phyloP scores from a whole-genome alignment of 164 flowering plant genomes.

The Umbellularia californica region DNA sequence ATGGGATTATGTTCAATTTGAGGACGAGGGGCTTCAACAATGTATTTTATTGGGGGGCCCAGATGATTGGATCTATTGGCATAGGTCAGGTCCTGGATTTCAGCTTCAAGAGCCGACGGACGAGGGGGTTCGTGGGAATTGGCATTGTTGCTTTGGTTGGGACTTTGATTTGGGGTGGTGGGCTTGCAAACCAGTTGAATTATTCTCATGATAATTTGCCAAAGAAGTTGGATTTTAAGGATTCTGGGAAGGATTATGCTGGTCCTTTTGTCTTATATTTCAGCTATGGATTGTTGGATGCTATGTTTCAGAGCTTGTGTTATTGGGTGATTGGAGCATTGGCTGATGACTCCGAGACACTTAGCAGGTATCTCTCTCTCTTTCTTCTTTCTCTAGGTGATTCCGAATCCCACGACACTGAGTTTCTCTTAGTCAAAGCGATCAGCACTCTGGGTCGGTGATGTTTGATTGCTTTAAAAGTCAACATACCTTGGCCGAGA shows the following conservation, averaged over 20 bases:
- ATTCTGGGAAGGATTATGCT: slow-evolving; percentile 54
- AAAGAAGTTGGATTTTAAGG: slow-evolving; percentile 60
- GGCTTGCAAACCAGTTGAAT: slow-evolving; percentile 67
- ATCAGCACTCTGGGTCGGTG: no score
- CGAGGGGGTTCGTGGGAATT: slow-evolving; percentile 69
- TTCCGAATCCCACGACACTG: no score
- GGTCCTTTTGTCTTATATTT: slow-evolving; percentile 87
- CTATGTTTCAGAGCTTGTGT: slow-evolving; percentile 88
- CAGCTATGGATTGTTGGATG: slow-evolving; percentile 78
- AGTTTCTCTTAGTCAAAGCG: not conserved
- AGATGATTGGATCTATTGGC: slow-evolving; percentile 81
- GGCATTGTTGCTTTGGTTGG: slow-evolving; percentile 48
- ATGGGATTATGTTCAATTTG: slow-evolving; percentile 61
- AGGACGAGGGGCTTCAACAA: slow-evolving; percentile 91
- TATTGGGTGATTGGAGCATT: slow-evolving; percentile 94
- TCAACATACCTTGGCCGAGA: no score
- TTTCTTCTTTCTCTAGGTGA: not conserved
- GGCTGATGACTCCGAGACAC: slow-evolving; percentile 84
- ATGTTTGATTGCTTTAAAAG: no score
- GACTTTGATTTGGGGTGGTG: slow-evolving; percentile 86
- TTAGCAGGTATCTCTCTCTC: slow-evolving; percentile 65
- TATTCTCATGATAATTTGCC: slow-evolving; percentile 37
- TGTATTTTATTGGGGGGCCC: slow-evolving; percentile 95
- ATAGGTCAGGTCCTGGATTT: slow-evolving; percentile 77
- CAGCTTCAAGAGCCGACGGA: slow-evolving; percentile 67